Evolutionary conservation across 495 filamentous ascomycete genomes (phyloP), one percentile per base, ranked within the genome.

Genomic region (Aspergillus nanangensis): DNA sequence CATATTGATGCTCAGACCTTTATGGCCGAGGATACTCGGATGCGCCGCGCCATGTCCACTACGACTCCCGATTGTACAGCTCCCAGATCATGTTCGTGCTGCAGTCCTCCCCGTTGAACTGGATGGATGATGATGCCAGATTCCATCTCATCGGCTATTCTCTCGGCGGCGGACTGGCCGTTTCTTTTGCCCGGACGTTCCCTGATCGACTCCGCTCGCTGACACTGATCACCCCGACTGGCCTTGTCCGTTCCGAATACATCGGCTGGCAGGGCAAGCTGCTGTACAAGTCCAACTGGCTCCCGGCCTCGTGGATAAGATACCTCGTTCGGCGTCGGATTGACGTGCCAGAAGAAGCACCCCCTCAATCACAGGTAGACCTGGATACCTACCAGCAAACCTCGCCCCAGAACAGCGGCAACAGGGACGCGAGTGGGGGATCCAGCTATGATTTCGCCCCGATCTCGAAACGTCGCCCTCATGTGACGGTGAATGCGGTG

Each of bases 1-100:
- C n/a, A n/a, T n/a, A n/a, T n/a, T n/a, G n/a, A n/a, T n/a, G n/a
- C n/a, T n/a, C 19, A 44, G 41, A 44, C 27, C 41, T 44, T 7
- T 44, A 11, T 15, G 41, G 41, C n/a, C 14, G 41, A 34, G 41
- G 41, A 8, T 44, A 44, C 29, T 44, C 41, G 9, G 41, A 44
- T 1, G 21, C 41, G 14, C 41, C 41, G 14, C 7, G 22, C 13
- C 15, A 44, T 31, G 4, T 44, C 25, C 25, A 7, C 8, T 23
- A 34, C 17, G 41, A 44, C 18, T n/a, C 41, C 13, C 25, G 41
- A 7, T 29, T 44, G n/a, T 44, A 44, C 41, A 44, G 2, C 11
- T 13, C 41, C 4, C 41, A 44, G 41, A 34, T 44, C 11, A 25
- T 44, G 13, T 15, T 44, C 13, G 41, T 44, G 8, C 41, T 44